A percentile compares a stretch with the other conserved stretches of the same genome.
phyloP scores from a whole-genome alignment of 805 yeast species.

The Nakazawaea ishiwadae region DNA sequence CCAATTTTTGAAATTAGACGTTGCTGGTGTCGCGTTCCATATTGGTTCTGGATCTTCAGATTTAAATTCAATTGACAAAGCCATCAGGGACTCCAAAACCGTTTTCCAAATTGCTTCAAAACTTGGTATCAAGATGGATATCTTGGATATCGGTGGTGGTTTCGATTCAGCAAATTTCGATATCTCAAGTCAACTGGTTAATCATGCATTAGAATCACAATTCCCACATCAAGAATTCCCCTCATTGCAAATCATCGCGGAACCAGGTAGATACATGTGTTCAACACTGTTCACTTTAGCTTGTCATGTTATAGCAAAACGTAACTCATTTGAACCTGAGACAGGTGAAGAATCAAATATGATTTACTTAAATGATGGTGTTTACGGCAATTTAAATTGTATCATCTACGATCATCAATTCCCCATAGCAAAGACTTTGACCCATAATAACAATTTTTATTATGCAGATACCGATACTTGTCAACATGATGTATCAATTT shows the following conservation, averaged over 20 bases:
- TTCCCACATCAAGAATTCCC: conserved; percentile 46
- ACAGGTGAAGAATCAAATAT: conserved; percentile 43
- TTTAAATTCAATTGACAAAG: conserved; percentile 57
- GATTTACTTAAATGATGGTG: conserved; percentile 91
- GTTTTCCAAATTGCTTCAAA: conserved; percentile 59
- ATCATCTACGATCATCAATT: conserved; percentile 87
- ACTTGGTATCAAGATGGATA: conserved; percentile 42
- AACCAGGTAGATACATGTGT: conserved; percentile 90
- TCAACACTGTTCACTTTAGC: conserved; percentile 84
- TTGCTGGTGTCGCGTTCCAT: conserved; percentile 90
- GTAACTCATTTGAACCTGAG: conserved; percentile 30
- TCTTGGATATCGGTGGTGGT: conserved; percentile 93
- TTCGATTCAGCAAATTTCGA: conserved; percentile 60
- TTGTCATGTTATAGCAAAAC: conserved; percentile 78
- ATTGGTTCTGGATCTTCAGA: conserved; percentile 93
- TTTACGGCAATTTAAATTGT: conserved; percentile 93
- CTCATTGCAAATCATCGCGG: conserved; percentile 63
- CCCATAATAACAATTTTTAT: conserved; percentile 44
- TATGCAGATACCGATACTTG: conserved; percentile 22
- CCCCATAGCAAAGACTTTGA: conserved; percentile 65
- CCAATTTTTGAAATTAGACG: conserved; percentile 51
- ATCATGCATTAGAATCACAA: conserved; percentile 45
- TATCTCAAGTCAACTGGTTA: conserved; percentile 53
- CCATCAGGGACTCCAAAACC: conserved; percentile 63
- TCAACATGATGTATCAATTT: conserved; percentile 52